These are phyloP conservation scores for Xylaria sp. DNA, from an alignment of 2,329 filamentous ascomycete species.

Conservation along the genomic window DNA sequence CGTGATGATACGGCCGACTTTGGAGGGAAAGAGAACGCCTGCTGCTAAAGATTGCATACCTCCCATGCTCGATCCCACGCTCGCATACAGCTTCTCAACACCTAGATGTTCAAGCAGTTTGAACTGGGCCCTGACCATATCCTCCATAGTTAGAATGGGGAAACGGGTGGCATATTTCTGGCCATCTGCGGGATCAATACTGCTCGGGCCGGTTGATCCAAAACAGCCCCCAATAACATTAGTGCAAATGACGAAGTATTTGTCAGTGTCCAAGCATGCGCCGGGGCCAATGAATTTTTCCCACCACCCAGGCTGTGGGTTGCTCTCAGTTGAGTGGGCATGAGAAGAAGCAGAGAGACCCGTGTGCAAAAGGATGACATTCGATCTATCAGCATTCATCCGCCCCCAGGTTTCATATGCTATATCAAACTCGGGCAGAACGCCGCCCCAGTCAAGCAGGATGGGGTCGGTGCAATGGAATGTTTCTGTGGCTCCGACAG, in stretches of 20 bases:
- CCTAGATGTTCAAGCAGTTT: conserved; percentile 82
- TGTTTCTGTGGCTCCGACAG: conserved; percentile 81
- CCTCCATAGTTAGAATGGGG: conserved; percentile 92
- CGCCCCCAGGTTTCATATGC: conserved; percentile 94
- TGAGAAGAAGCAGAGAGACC: conserved; percentile 97
- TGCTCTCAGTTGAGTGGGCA: conserved; percentile 87
- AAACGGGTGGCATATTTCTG: conserved; percentile 93
- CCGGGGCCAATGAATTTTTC: conserved; percentile 97
- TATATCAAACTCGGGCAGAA: conserved; percentile 87
- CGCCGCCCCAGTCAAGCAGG: conserved; percentile 92
- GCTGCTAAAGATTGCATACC: conserved; percentile 96
- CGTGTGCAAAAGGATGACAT: conserved; percentile 92
- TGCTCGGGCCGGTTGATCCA: conserved; percentile 90
- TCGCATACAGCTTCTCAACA: conserved; percentile 84
- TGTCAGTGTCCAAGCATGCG: conserved; percentile 84
- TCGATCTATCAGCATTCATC: conserved; percentile 82
- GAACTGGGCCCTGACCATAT: conserved; percentile 98
- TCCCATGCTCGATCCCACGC: conserved; percentile 96
- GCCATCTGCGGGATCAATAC: conserved; percentile 87
- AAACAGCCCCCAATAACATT: conserved; percentile 97
- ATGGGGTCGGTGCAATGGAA: conserved; percentile 81
- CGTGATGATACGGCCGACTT: conserved; percentile 83
- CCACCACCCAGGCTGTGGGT: conserved; percentile 96
- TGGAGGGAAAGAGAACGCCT: conserved; percentile 82
- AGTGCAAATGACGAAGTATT: conserved; percentile 94